Evolutionary conservation across 1,284 basidiomycete genomes (phyloP), one percentile per base, ranked within the genome.

Genomic region (Marasmius fiardii): DNA sequence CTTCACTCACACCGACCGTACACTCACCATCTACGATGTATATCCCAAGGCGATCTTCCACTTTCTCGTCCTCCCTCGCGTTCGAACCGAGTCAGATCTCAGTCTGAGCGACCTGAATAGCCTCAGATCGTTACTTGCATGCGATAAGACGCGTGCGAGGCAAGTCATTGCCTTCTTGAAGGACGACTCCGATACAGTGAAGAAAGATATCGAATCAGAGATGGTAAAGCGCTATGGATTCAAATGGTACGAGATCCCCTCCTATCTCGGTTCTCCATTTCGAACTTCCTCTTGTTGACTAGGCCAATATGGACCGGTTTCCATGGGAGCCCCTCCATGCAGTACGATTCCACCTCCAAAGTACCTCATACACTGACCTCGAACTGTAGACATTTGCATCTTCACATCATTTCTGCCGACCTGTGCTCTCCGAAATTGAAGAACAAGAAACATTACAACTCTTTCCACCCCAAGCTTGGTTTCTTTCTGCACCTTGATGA

Each of bases 401-500:
- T 95, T 5, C 95, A 98, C 67, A 83, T 98, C 57, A 76, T 98
- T 26, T 96, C 94, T 0, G 78, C 81, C 20, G 95, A 99, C 67
- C 72, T 97, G 18, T 79, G 83, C 51, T 88, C 90, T 0, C 77
- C 82, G 2, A 72, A 75, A 35, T 73, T 98, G 72, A 98, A 96
- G 71, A 83, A 81, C 59, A 98, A 97, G 78, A 95, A 92, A 65
- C 95, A 98, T 65, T 94, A 94, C 74, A 94, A 96, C 68, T 93
- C 93, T 2, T 99, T 98, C 73, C 86, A 92, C 63, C 96, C 95
- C 0, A 81, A 81, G 28, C 75, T 83, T 12, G 95, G 93, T 0
- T 98, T 95, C 74, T 98, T 97, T 69, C 65, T 98, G 0, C 81
- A 86, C 53, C 73, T 97, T 3, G 77, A 83, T 34, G 83, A 92